These are phyloP conservation scores for Trametopsis cervina DNA, from an alignment of 768 basidiomycete species.

Conservation along the genomic window DNA sequence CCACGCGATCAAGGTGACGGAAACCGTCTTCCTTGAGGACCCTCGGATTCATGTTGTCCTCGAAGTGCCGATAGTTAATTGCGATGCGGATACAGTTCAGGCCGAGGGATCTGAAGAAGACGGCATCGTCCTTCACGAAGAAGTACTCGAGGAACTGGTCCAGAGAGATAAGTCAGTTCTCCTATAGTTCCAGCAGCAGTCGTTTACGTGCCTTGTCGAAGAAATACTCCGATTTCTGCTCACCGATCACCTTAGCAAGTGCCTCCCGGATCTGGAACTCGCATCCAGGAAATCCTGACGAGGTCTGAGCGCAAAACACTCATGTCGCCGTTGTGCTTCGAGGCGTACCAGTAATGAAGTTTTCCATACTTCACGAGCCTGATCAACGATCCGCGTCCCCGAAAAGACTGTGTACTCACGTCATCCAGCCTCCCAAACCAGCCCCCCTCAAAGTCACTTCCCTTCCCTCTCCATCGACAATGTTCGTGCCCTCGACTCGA, in stretches of 20 bases:
- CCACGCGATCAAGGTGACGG: slow-evolving; percentile 78
- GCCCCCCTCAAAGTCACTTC: slow-evolving; percentile 63
- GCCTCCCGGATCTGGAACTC: slow-evolving; percentile 73
- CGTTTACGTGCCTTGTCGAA: slow-evolving; percentile 62
- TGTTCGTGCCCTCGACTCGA: slow-evolving; percentile 49
- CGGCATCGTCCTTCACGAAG: slow-evolving; percentile 69
- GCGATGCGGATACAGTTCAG: slow-evolving; percentile 75
- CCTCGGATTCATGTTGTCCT: slow-evolving; percentile 77
- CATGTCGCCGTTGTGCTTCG: slow-evolving; percentile 3
- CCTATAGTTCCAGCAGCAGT: not conserved
- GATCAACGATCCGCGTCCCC: not conserved
- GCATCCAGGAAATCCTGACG: slow-evolving; percentile 67
- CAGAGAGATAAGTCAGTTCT: not conserved
- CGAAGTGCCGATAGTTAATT: slow-evolving; percentile 71
- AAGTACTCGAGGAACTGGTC: slow-evolving; percentile 75
- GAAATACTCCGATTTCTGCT: slow-evolving; percentile 67
- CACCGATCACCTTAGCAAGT: slow-evolving; percentile 57
- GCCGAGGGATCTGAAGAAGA: slow-evolving; percentile 71
- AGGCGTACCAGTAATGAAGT: slow-evolving; percentile 57
- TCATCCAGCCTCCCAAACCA: slow-evolving; percentile 84
- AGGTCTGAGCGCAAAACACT: not conserved
- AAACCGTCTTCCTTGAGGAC: slow-evolving; percentile 70
- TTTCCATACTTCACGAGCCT: slow-evolving; percentile 55
- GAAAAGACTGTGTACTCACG: slow-evolving; percentile 39
- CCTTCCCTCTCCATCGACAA: slow-evolving; percentile 50